phyloP scores from a whole-genome alignment of 192 early-diverging fungal species.

The Backusella mclennaniae region DNA sequence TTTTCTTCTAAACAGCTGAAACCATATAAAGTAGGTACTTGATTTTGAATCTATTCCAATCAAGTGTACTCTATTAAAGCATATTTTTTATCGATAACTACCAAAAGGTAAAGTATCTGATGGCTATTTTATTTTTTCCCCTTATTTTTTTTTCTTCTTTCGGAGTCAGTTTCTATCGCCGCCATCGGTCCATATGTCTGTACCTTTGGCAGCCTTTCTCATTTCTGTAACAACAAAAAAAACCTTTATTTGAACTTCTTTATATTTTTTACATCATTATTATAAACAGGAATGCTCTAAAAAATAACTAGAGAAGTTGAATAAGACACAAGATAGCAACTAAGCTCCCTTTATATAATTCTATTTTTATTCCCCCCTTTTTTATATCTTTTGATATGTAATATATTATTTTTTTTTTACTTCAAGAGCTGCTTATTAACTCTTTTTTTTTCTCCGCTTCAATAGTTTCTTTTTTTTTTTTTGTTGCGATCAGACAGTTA shows the following conservation, averaged over 20 bases:
- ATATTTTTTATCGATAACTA: not conserved
- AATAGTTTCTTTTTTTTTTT: not conserved
- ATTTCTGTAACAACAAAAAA: not conserved
- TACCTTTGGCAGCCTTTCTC: not conserved
- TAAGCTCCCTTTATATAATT: not conserved
- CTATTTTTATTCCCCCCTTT: not conserved
- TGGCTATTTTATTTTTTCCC: not conserved
- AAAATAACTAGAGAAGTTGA: not conserved
- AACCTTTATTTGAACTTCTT: not conserved
- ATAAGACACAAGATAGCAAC: not conserved
- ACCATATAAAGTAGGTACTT: not conserved
- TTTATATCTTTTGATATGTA: not conserved
- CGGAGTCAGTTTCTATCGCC: constrained; percentile 15
- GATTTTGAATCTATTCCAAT: not conserved
- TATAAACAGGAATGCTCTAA: too few relatives aligned
- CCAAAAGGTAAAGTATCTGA: not conserved
- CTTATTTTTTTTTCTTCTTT: not conserved
- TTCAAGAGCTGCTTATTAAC: not conserved
- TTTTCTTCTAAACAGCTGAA: not conserved
- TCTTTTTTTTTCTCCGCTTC: not conserved
- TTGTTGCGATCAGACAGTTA: not conserved
- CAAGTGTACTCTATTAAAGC: not conserved
- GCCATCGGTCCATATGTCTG: not conserved
- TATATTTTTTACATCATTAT: not conserved
- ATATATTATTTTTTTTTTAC: not conserved